Evolutionary conservation across 2,329 filamentous ascomycete genomes (phyloP).

Genomic region (Acrodontium crateriforme): DNA sequence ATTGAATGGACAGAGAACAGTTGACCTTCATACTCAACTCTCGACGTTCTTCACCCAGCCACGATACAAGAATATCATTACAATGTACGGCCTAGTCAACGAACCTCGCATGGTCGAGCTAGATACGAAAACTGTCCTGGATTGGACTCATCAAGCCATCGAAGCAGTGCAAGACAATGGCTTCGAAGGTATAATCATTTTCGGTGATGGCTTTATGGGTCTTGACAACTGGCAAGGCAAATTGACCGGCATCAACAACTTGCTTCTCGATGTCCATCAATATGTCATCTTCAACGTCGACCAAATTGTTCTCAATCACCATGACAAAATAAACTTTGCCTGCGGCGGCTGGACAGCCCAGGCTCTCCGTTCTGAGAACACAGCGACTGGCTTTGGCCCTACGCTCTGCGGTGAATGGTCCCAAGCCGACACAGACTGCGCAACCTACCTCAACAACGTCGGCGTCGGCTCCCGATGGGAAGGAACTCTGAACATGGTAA

Average conservation of each 20-base stretch:
- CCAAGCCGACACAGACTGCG: constrained; percentile 93
- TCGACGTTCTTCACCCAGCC: constrained; percentile 87
- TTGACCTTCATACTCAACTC: constrained; percentile 76
- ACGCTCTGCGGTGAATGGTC: constrained; percentile 96
- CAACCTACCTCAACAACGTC: constrained; percentile 75
- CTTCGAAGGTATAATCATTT: constrained; percentile 57
- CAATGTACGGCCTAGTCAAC: constrained; percentile 89
- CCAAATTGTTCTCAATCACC: constrained; percentile 70
- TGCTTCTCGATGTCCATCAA: constrained; percentile 93
- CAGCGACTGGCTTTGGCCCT: constrained; percentile 69
- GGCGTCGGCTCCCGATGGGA: constrained; percentile 82
- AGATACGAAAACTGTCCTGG: constrained; percentile 49
- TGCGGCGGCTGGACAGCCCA: constrained; percentile 80
- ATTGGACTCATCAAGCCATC: constrained; percentile 68
- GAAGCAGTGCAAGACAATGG: constrained; percentile 63
- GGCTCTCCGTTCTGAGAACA: constrained; percentile 57
- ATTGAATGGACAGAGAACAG: constrained; percentile 63
- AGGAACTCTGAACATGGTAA: constrained; percentile 56
- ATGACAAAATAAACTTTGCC: constrained; percentile 72
- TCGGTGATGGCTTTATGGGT: constrained; percentile 91
- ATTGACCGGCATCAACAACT: constrained; percentile 53
- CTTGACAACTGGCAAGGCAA: constrained; percentile 80
- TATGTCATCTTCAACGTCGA: constrained; percentile 95
- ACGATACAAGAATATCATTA: constrained; percentile 80
- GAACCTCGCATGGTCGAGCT: constrained; percentile 74